phyloP scores from a whole-genome alignment of 2,329 filamentous ascomycete genomes.

The Xylaria sp. region DNA sequence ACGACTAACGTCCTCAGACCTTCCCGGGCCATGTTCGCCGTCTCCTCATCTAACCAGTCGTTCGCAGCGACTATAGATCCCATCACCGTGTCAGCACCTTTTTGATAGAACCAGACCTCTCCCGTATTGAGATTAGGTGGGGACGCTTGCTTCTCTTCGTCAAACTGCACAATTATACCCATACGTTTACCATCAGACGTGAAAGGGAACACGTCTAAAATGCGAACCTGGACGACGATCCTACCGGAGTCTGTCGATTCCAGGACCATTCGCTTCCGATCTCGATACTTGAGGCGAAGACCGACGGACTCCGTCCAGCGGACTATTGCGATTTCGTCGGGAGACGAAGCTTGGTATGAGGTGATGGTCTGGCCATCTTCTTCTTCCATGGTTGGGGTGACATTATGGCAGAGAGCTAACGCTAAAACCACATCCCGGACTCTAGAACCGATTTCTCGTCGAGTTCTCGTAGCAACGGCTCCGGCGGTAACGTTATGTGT shows the following conservation, averaged over 20 bases:
- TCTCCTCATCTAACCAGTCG: constrained; percentile 99
- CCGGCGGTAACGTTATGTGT: constrained; percentile 70
- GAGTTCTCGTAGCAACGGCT: constrained; percentile 77
- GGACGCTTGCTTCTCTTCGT: constrained; percentile 64
- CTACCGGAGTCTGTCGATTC: constrained; percentile 79
- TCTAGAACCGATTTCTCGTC: constrained; percentile 91
- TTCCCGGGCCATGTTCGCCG: constrained; percentile 99
- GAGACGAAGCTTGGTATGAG: constrained; percentile 95
- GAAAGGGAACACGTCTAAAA: constrained; percentile 95
- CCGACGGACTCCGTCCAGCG: constrained; percentile 95
- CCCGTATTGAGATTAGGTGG: constrained; percentile 63
- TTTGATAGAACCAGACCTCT: constrained; percentile 99
- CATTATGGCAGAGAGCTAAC: constrained; percentile 94
- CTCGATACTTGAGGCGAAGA: constrained; percentile 82
- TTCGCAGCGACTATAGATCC: constrained; percentile 92
- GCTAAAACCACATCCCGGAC: constrained; percentile 94
- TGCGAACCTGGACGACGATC: constrained; percentile 82
- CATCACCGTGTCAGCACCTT: constrained; percentile 99
- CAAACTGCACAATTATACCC: constrained; percentile 94
- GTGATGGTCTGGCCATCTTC: constrained; percentile 80
- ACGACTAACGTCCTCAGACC: constrained; percentile 93
- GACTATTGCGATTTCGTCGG: constrained; percentile 98
- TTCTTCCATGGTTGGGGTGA: constrained; percentile 90
- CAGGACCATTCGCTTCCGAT: constrained; percentile 85
- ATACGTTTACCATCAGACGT: constrained; percentile 98